Evolutionary conservation across 164 flowering plant species (phyloP).

Genomic region (Cinnamomum chago): DNA sequence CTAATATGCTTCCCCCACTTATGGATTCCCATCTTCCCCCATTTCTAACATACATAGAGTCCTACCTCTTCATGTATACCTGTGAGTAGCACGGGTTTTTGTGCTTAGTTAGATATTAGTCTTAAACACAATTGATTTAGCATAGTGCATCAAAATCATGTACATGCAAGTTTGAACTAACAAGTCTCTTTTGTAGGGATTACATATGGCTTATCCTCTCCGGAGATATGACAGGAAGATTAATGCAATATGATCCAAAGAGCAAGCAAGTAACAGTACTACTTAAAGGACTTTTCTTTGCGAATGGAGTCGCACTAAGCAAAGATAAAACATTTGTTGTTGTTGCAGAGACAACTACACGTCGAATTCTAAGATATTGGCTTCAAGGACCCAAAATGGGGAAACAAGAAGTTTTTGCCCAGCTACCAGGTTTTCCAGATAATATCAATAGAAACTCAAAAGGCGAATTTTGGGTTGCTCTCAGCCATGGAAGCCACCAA

Average conservation of each 20-base stretch:
- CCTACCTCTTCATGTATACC: too few relatives aligned
- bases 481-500: background rate
- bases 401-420: conserved; percentile 5
- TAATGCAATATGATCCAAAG: conserved; percentile 31
- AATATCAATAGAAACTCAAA: conserved; percentile 20
- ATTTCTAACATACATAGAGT: too few relatives aligned
- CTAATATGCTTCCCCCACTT: too few relatives aligned
- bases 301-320: conserved; percentile 48
- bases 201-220: background rate
- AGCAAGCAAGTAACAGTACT: conserved; percentile 21
- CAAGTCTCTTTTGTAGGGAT: conserved; percentile 1
- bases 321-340: conserved; percentile 25
- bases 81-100: too few relatives aligned
- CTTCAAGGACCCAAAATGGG: conserved; percentile 13
- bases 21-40: too few relatives aligned
- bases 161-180: background rate
- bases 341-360: conserved; percentile 44
- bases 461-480: conserved; percentile 22
- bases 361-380: conserved; percentile 27
- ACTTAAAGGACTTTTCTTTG: conserved; percentile 18
- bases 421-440: conserved; percentile 19
- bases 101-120: too few relatives aligned
- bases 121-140: too few relatives aligned
- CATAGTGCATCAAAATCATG: too few relatives aligned
- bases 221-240: conserved; percentile 37